Evolutionary conservation across 345 rosid genomes (phyloP).

Genomic region (Rhizophora apiculata): DNA sequence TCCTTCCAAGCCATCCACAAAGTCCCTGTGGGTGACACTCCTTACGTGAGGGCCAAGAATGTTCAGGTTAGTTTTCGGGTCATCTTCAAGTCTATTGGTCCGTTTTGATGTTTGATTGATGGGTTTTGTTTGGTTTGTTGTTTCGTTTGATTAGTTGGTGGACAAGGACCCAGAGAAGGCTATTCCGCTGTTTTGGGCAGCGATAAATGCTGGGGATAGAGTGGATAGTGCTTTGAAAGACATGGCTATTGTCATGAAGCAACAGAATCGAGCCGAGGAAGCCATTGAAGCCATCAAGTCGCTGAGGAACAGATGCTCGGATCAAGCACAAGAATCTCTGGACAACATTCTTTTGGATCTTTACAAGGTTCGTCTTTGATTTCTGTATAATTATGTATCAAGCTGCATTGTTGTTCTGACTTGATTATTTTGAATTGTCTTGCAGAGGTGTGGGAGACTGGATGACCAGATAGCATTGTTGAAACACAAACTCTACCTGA

Average conservation of each 20-base stretch:
- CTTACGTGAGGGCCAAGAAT: slow-evolving; percentile 90
- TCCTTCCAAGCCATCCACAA: slow-evolving; percentile 86
- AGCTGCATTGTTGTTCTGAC: neutral
- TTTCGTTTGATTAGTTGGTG: slow-evolving; percentile 52
- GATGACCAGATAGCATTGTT: slow-evolving; percentile 78
- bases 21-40: slow-evolving; percentile 88
- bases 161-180: slow-evolving; percentile 93
- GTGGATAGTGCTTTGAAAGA: slow-evolving; percentile 93
- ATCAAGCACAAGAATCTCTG: slow-evolving; percentile 95
- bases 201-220: slow-evolving; percentile 90
- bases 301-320: slow-evolving; percentile 67
- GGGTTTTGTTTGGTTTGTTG: slow-evolving; percentile 16
- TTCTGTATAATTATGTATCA: neutral
- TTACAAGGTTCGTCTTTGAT: slow-evolving; percentile 54
- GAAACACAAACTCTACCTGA: slow-evolving; percentile 72
- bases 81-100: neutral
- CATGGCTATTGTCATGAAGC: slow-evolving; percentile 98
- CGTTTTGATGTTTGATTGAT: neutral
- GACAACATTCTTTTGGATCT: slow-evolving; percentile 92
- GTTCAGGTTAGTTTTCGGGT: slow-evolving; percentile 54
- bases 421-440: neutral
- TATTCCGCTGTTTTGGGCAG: slow-evolving; percentile 91
- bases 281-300: slow-evolving; percentile 97
- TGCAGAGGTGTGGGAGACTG: slow-evolving; percentile 88
- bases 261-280: slow-evolving; percentile 87